Evolutionary conservation across 139 green algal species (phyloP).

Genomic region (Nannochloris sp.): DNA sequence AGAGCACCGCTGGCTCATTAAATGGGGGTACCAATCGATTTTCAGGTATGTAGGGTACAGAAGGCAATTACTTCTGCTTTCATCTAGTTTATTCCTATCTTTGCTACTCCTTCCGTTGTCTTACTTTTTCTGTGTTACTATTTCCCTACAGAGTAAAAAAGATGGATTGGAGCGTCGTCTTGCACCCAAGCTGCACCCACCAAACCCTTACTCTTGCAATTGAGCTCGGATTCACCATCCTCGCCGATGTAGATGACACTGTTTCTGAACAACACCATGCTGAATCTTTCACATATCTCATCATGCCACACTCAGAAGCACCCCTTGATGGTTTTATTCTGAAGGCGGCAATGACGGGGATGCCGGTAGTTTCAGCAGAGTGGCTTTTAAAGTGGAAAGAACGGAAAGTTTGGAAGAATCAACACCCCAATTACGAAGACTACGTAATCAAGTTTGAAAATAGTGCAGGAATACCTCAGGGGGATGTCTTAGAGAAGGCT

Average conservation of each 20-base stretch:
- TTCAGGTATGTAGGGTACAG: too few species aligned
- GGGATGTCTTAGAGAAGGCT: too few species aligned
- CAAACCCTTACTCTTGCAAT: neutral
- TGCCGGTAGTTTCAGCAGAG: neutral
- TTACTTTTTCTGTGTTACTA: neutral
- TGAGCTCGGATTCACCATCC: neutral
- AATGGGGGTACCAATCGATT: too few species aligned
- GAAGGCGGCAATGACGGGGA: neutral
- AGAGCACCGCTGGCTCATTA: too few species aligned
- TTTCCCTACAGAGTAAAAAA: neutral
- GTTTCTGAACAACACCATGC: too few species aligned
- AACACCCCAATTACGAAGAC: neutral
- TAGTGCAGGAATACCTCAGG: too few species aligned
- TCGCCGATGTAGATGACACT: neutral
- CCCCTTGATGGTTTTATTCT: neutral
- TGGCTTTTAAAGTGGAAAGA: neutral
- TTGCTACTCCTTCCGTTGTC: too few species aligned
- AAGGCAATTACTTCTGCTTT: too few species aligned
- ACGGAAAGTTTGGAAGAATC: neutral
- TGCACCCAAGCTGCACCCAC: neutral
- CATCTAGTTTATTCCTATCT: too few species aligned
- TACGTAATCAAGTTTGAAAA: neutral
- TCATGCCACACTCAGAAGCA: neutral
- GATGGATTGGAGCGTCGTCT: neutral
- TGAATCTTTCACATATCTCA: neutral